phyloP scores from a whole-genome alignment of 805 yeast genomes.

The Cephaloascus fragrans region DNA sequence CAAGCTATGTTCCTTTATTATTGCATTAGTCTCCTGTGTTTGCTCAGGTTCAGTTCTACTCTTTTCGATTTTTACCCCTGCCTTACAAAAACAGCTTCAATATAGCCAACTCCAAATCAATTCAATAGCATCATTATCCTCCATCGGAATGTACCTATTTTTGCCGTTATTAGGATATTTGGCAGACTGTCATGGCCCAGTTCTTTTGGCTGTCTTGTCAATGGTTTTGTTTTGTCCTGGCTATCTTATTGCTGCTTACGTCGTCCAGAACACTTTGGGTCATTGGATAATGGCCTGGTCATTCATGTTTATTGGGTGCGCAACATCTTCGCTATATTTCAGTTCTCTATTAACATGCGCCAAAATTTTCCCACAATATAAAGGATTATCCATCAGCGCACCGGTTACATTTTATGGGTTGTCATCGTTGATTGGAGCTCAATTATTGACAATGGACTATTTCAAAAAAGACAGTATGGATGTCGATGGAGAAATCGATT shows the following conservation, averaged over 20 bases:
- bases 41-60: slow-evolving; percentile 76
- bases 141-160: slow-evolving; percentile 76
- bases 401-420: slow-evolving; percentile 88
- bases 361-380: slow-evolving; percentile 64
- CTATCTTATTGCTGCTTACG: slow-evolving; percentile 40
- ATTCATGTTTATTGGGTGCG: slow-evolving; percentile 55
- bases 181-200: slow-evolving; percentile 83
- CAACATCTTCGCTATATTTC: slow-evolving; percentile 66
- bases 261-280: slow-evolving; percentile 15
- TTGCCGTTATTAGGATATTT: slow-evolving; percentile 75
- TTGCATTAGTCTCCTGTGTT: slow-evolving; percentile 56
- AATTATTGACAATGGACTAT: slow-evolving; percentile 33
- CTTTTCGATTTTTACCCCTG: slow-evolving; percentile 70
- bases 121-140: slow-evolving; percentile 61
- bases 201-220: slow-evolving; percentile 53
- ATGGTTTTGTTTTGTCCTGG: slow-evolving; percentile 58
- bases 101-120: slow-evolving; percentile 60
- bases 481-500: slow-evolving; percentile 8
- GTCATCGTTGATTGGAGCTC: slow-evolving; percentile 69
- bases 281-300: slow-evolving; percentile 32
- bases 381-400: slow-evolving; percentile 74
- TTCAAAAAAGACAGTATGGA: slow-evolving; percentile 16
- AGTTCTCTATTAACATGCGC: slow-evolving; percentile 75
- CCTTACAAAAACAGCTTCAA: slow-evolving; percentile 47
- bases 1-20: slow-evolving; percentile 40